phyloP scores from a whole-genome alignment of 768 basidiomycete species.

The Mycena epipterygia region DNA sequence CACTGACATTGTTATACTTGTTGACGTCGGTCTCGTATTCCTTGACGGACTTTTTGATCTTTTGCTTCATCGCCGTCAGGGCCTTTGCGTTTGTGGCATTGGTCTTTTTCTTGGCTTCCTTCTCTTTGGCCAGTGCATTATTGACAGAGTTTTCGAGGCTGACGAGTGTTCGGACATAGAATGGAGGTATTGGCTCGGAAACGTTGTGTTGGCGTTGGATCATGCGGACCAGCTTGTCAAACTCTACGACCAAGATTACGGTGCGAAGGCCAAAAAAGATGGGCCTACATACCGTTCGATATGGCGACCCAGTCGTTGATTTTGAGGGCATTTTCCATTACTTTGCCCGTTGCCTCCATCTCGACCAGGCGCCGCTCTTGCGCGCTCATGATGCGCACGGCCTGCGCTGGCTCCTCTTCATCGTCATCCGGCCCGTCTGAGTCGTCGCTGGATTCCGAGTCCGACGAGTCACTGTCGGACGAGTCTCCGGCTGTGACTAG shows the following conservation, averaged over 20 bases:
- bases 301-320: conserved; percentile 98
- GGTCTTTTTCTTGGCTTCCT: conserved; percentile 96
- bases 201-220: conserved; percentile 89
- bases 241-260: conserved; percentile 68
- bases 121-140: conserved; percentile 84
- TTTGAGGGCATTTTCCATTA: conserved; percentile 94
- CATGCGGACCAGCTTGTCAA: conserved; percentile 94
- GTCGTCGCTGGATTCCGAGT: conserved; percentile 48
- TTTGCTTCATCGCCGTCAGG: conserved; percentile 98
- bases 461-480: conserved; percentile 69
- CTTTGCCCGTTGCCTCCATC: conserved; percentile 93
- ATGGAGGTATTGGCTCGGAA: conserved; percentile 88
- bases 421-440: conserved; percentile 58
- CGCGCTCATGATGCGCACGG: conserved; percentile 87
- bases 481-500: conserved; percentile 72
- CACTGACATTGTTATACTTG: conserved; percentile 81
- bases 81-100: conserved; percentile 94
- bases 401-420: conserved; percentile 79
- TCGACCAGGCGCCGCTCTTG: conserved; percentile 94
- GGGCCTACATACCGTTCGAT: conserved; percentile 77
- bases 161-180: conserved; percentile 82
- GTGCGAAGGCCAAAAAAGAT: not conserved
- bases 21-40: conserved; percentile 89
- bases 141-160: conserved; percentile 85
- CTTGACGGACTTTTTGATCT: conserved; percentile 90